phyloP scores from a whole-genome alignment of 257 asterid genomes.

The Solanum lycopersicoides region DNA sequence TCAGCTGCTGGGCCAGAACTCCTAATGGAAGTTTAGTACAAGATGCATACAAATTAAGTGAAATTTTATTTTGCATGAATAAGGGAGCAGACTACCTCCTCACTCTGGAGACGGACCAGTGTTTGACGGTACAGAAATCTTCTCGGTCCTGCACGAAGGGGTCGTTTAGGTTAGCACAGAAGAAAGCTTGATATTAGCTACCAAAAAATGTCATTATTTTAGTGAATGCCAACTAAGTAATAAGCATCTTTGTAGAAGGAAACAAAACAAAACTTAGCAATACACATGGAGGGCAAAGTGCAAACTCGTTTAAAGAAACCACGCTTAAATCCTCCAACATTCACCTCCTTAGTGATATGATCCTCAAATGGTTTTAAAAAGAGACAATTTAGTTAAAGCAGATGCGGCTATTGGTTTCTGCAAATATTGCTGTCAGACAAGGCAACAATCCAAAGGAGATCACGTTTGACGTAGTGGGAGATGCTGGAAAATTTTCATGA shows the following conservation, averaged over 20 bases:
- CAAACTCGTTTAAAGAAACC: background rate
- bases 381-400: background rate
- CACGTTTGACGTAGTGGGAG: background rate
- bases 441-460: background rate
- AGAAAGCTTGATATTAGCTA: slow-evolving; percentile 1
- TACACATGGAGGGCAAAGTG: background rate
- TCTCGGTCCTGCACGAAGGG: slow-evolving; percentile 63
- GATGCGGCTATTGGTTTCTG: background rate
- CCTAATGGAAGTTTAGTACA: background rate
- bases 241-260: background rate
- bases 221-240: background rate
- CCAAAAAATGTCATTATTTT: background rate
- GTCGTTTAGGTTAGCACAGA: background rate
- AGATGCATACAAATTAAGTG: background rate
- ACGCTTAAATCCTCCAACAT: background rate
- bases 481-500: background rate
- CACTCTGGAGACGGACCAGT: slow-evolving; percentile 82
- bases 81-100: slow-evolving; percentile 61
- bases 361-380: background rate
- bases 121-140: slow-evolving; percentile 80
- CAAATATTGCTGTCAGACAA: background rate
- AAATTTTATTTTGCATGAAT: background rate
- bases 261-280: background rate
- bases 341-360: background rate
- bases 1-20: background rate